These are phyloP conservation scores for Trichoderma sp. DNA, from an alignment of 2,329 filamentous ascomycete species.

Conservation along the genomic window DNA sequence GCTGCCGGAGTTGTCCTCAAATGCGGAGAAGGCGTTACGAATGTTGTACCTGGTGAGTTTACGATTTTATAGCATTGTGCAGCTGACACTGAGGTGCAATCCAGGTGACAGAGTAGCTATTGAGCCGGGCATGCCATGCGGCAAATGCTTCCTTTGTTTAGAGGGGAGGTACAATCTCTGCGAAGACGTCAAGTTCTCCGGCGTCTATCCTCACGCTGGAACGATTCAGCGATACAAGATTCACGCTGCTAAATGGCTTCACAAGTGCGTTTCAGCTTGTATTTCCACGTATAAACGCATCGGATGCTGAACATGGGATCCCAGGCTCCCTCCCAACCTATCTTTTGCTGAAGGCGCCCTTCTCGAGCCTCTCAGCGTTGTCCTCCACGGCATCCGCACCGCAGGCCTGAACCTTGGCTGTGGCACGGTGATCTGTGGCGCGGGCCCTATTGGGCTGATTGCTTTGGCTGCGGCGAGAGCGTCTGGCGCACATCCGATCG, in stretches of 20 bases:
- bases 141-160: constrained; percentile 10
- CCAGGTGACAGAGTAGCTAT: constrained; percentile 2
- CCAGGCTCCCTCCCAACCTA: neutral
- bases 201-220: constrained; percentile 7
- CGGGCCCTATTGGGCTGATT: neutral
- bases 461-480: constrained; percentile 11
- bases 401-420: neutral
- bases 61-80: neutral
- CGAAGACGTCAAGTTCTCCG: constrained; percentile 8
- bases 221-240: constrained; percentile 13
- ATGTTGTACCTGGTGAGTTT: neutral
- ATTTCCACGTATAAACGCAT: no score
- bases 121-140: constrained; percentile 11
- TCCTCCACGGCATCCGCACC: constrained; percentile 13
- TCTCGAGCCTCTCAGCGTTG: constrained; percentile 17
- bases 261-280: neutral
- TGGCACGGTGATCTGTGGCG: constrained; percentile 5
- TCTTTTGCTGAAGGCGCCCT: constrained; percentile 15
- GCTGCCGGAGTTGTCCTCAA: constrained; percentile 7
- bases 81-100: neutral
- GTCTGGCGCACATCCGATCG: constrained; percentile 10
- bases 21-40: constrained; percentile 15
- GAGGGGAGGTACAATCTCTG: constrained; percentile 15
- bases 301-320: neutral
- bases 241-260: constrained; percentile 17